phyloP scores from a whole-genome alignment of 2,329 filamentous ascomycete species.

The Thielaviopsis populi region DNA sequence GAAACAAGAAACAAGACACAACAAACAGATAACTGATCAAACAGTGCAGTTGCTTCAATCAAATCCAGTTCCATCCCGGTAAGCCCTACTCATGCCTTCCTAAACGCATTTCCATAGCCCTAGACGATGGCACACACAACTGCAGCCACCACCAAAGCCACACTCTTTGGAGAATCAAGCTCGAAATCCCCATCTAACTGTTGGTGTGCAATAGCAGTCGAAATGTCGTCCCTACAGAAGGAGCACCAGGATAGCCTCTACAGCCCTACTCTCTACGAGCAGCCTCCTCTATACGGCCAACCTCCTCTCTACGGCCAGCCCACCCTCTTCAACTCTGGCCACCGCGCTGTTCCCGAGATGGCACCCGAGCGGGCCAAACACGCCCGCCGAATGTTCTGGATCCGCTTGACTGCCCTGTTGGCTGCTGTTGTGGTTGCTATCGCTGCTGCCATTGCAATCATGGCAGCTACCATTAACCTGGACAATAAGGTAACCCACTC shows the following conservation, averaged over 20 bases:
- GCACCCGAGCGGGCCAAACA: conserved; percentile 3
- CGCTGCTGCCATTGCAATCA: conserved; percentile 5
- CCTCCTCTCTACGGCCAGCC: conserved; percentile 7
- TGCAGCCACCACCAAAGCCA: neutral
- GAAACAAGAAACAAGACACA: neutral
- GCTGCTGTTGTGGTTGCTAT: conserved; percentile 10
- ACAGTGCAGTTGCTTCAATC: neutral
- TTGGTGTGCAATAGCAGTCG: neutral
- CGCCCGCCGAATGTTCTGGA: conserved; percentile 10
- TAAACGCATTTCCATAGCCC: neutral
- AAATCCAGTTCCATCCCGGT: neutral
- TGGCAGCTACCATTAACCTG: conserved; percentile 4
- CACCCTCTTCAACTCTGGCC: conserved; percentile 2
- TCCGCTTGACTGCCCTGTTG: conserved; percentile 6
- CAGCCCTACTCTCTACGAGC: too few relatives aligned
- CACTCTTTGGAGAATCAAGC: neutral
- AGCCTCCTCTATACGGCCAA: too few relatives aligned
- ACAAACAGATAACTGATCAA: neutral
- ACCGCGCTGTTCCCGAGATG: conserved; percentile 5
- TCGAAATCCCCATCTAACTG: neutral
- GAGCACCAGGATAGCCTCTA: neutral
- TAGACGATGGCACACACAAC: neutral
- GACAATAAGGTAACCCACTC: conserved; percentile 7
- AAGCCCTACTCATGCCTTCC: neutral
- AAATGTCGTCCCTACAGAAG: neutral